These are phyloP conservation scores for Letharia lupina DNA, from an alignment of 495 filamentous ascomycete genomes.

Conservation along the genomic window DNA sequence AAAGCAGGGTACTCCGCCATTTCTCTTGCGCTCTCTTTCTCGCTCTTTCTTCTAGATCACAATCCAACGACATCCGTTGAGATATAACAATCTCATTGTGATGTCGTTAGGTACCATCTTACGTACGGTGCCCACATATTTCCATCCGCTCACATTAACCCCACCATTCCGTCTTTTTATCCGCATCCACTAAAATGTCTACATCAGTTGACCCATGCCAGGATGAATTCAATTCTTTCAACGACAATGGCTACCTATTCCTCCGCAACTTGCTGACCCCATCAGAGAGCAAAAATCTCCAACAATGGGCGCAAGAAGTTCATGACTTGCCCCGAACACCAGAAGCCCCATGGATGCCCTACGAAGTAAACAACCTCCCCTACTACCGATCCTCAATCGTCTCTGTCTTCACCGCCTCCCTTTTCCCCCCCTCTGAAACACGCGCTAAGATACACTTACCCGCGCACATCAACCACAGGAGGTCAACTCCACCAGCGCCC, in stretches of 20 bases:
- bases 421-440: too few relatives aligned
- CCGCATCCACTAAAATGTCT: not conserved
- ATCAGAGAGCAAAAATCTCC: not conserved
- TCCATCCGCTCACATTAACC: too few relatives aligned
- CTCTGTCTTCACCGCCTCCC: not conserved
- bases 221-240: not conserved
- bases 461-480: not conserved
- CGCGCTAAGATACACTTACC: too few relatives aligned
- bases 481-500: conserved; percentile 1
- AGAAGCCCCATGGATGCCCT: conserved; percentile 8
- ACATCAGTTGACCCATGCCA: not conserved
- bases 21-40: too few relatives aligned
- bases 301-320: conserved; percentile 6
- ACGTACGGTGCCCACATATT: too few relatives aligned
- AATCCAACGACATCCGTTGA: too few relatives aligned
- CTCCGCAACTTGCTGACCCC: not conserved
- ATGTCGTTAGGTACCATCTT: too few relatives aligned
- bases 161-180: too few relatives aligned
- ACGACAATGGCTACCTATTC: conserved; percentile 1
- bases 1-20: too few relatives aligned
- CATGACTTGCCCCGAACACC: conserved; percentile 6
- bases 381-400: not conserved
- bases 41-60: too few relatives aligned
- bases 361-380: not conserved
- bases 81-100: too few relatives aligned